Percentiles rank a stretch among this genome's conserved stretches.
Evolutionary conservation across 208 protist genomes (phyloP).

Genomic region (Leishmania major): DNA sequence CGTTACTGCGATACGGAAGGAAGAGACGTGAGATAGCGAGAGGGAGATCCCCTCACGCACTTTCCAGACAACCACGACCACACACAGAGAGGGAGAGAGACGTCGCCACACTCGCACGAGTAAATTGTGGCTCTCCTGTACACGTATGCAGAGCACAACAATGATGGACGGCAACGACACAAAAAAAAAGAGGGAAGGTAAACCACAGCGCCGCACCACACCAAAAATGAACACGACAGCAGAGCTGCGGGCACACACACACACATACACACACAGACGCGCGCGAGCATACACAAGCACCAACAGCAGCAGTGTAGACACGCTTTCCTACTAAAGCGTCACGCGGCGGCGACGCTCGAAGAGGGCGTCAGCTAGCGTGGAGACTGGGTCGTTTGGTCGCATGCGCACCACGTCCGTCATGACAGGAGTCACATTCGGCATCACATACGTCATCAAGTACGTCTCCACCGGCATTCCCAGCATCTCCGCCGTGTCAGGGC

Average conservation of each 20-base stretch:
- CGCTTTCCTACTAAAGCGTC: conserved; percentile 10
- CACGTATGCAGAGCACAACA: background rate
- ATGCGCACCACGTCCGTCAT: conserved; percentile 88
- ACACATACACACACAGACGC: background rate
- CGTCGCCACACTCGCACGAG: background rate
- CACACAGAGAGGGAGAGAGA: background rate
- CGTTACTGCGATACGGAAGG: background rate
- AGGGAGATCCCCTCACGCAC: background rate
- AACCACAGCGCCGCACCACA: background rate
- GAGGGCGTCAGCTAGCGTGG: conserved; percentile 88
- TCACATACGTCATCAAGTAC: conserved; percentile 94
- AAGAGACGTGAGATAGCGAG: background rate
- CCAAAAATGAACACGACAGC: background rate
- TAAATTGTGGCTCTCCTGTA: background rate
- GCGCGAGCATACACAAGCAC: background rate
- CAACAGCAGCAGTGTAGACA: background rate
- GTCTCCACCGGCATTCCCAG: conserved; percentile 69
- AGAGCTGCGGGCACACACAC: background rate
- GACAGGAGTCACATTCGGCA: conserved; percentile 91
- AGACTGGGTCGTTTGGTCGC: conserved; percentile 92
- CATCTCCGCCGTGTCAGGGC: conserved; percentile 18
- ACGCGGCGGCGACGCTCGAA: conserved; percentile 81
- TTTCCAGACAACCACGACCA: background rate
- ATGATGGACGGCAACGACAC: background rate
- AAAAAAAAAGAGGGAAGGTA: background rate